These are phyloP conservation scores for Metarhizium anisopliae DNA, from an alignment of 2,329 filamentous ascomycete genomes.

Conservation along the genomic window DNA sequence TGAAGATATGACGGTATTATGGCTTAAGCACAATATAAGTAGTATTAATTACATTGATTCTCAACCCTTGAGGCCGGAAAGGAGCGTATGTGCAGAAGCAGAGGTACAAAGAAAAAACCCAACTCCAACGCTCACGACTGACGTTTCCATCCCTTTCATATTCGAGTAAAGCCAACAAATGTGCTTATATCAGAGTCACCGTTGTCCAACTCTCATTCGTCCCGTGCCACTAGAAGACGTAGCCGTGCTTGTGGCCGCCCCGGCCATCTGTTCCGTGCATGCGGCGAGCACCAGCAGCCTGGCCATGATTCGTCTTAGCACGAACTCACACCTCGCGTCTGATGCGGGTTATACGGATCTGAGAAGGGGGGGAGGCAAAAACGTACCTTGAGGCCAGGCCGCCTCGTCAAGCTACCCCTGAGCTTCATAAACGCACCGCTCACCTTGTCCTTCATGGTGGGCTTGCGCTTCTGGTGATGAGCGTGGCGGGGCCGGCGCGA, in stretches of 20 bases:
- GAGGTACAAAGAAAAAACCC: not conserved
- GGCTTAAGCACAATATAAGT: not conserved
- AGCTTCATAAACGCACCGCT: constrained; percentile 67
- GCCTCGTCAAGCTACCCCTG: constrained; percentile 58
- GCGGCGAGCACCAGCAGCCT: constrained; percentile 65
- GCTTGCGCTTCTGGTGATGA: constrained; percentile 59
- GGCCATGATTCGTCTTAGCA: not conserved
- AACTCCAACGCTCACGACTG: not conserved
- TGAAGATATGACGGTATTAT: not conserved
- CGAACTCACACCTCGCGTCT: not conserved
- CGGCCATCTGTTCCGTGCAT: constrained; percentile 69
- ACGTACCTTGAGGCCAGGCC: constrained; percentile 61
- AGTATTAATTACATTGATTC: not conserved
- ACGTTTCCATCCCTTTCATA: not conserved
- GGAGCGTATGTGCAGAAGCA: not conserved
- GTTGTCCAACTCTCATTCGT: not conserved
- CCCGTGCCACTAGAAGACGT: not conserved
- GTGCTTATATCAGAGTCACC: not conserved
- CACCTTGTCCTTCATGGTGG: constrained; percentile 67
- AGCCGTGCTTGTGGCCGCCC: constrained; percentile 29
- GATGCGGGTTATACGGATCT: not conserved
- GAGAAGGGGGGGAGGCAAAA: not conserved
- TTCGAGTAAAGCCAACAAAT: not conserved
- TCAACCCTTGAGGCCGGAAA: not conserved
- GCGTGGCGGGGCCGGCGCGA: constrained; percentile 28